These are phyloP conservation scores for Triglochin maritima DNA, from an alignment of 106 monocot species.

Conservation along the genomic window DNA sequence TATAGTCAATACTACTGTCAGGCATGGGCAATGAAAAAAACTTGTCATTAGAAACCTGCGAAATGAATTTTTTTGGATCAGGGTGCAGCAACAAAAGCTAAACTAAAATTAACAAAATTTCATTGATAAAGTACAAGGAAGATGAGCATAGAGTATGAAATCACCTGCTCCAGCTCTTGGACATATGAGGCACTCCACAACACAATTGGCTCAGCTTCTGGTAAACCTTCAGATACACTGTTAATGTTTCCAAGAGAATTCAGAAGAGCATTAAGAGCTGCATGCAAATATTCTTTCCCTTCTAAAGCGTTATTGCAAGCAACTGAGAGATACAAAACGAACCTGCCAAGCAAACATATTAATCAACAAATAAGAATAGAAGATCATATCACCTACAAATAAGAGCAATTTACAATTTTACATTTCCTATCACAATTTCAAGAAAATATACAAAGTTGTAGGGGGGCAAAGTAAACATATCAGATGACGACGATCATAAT, in stretches of 20 bases:
- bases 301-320: constrained; percentile 42
- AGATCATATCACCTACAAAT: too few relatives aligned
- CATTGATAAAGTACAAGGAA: neutral
- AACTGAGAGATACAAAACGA: constrained; percentile 61
- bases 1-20: constrained; percentile 63
- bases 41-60: constrained; percentile 39
- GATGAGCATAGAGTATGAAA: neutral
- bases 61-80: constrained; percentile 1
- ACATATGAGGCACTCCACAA: constrained; percentile 63
- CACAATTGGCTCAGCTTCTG: constrained; percentile 27
- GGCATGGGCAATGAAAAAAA: constrained; percentile 44
- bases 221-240: constrained; percentile 4
- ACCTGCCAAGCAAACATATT: neutral
- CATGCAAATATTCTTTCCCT: constrained; percentile 57
- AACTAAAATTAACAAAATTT: too few relatives aligned
- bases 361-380: too few relatives aligned
- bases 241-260: neutral
- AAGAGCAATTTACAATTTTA: too few relatives aligned
- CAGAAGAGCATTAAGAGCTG: constrained; percentile 55
- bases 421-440: too few relatives aligned
- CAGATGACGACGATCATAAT: too few relatives aligned
- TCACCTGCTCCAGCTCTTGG: constrained; percentile 62
- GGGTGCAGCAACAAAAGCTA: neutral
- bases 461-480: too few relatives aligned
- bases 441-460: too few relatives aligned